A percentile compares a stretch with the other conserved stretches of the same genome.
Evolutionary conservation across 805 yeast genomes (phyloP).

Genomic region (Wickerhamomyces ciferrii): DNA sequence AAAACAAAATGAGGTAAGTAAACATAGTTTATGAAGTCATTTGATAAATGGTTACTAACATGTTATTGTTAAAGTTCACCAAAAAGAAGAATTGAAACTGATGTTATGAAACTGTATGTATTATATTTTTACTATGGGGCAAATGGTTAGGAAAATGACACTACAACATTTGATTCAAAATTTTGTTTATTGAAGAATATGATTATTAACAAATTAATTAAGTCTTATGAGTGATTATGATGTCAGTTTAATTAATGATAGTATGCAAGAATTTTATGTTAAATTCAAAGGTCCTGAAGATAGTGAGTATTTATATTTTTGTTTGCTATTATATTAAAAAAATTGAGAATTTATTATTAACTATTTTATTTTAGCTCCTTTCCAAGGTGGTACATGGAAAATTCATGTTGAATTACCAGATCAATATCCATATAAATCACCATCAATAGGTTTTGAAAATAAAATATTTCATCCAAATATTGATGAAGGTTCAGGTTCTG

Average conservation of each 20-base stretch:
- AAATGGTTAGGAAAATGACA: no score
- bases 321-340: background rate
- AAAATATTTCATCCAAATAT: conserved; percentile 94
- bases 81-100: conserved; percentile 71
- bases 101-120: conserved; percentile 86
- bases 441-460: conserved; percentile 90
- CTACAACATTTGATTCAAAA: no score
- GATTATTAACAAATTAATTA: conserved; percentile 6
- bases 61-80: conserved; percentile 14
- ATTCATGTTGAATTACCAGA: conserved; percentile 91
- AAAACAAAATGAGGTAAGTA: conserved; percentile 3
- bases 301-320: conserved; percentile 25
- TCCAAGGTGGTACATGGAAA: conserved; percentile 86
- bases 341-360: no score
- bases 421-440: conserved; percentile 92
- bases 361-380: conserved; percentile 50
- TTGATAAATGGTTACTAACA: background rate
- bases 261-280: conserved; percentile 81
- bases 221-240: conserved; percentile 89
- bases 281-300: conserved; percentile 81
- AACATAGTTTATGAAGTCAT: background rate
- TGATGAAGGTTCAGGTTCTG: conserved; percentile 86
- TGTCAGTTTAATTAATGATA: conserved; percentile 76
- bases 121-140: background rate
- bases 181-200: background rate